Percentiles rank a stretch among this genome's conserved stretches.
Evolutionary conservation across 2,329 filamentous ascomycete species (phyloP).

Genomic region (Colletotrichum sp.): DNA sequence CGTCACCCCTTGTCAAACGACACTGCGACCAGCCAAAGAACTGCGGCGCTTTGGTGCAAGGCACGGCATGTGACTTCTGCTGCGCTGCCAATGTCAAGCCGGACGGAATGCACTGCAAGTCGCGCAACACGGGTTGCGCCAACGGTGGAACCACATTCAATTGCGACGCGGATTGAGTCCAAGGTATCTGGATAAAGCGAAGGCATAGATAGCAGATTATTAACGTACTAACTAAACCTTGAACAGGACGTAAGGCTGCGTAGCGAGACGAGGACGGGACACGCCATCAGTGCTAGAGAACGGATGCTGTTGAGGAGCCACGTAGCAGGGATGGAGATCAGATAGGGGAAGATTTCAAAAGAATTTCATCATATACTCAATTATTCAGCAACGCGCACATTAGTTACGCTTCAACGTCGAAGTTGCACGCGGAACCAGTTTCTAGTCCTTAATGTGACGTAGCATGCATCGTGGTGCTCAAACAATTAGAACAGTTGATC

Average conservation of each 20-base stretch:
- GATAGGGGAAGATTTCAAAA: too few relatives aligned
- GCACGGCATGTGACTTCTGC: conserved; percentile 3
- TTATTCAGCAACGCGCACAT: too few relatives aligned
- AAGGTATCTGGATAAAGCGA: neutral
- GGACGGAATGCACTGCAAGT: neutral
- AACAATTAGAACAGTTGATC: too few relatives aligned
- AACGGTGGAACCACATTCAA: neutral
- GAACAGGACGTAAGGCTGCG: rapidly evolving
- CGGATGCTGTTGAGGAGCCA: too few relatives aligned
- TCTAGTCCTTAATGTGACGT: too few relatives aligned
- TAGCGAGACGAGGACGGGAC: rapidly evolving
- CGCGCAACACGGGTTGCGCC: neutral
- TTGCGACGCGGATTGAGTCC: neutral
- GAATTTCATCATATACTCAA: too few relatives aligned
- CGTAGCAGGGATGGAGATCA: too few relatives aligned
- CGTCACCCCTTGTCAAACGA: neutral
- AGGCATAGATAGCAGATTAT: neutral
- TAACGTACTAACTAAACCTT: neutral
- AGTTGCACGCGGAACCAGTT: too few relatives aligned
- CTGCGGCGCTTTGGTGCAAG: conserved; percentile 7
- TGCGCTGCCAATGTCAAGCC: conserved; percentile 8
- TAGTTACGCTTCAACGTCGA: too few relatives aligned
- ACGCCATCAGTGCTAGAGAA: rapidly evolving
- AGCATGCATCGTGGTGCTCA: too few relatives aligned
- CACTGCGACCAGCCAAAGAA: conserved; percentile 23